Percentiles rank a stretch among this genome's conserved stretches.
Evolutionary conservation across 2,329 filamentous ascomycete genomes (phyloP).

Genomic region (Trichoderma hamatum): DNA sequence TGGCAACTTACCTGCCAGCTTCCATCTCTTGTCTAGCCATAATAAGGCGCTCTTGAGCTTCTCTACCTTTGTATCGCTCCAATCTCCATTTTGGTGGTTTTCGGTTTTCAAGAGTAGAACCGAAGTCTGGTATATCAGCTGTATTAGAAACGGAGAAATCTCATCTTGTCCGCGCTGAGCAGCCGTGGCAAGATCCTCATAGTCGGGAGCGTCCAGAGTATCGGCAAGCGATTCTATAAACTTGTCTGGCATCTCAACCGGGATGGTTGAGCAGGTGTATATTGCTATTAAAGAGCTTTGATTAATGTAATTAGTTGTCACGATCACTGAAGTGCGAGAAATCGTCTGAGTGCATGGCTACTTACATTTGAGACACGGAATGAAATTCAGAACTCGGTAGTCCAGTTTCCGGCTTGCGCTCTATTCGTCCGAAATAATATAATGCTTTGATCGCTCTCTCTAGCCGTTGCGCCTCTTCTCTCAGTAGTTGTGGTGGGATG

Average conservation of each 20-base stretch:
- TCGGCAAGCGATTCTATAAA: conserved; percentile 14
- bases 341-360: neutral
- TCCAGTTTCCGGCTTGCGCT: neutral
- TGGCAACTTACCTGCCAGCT: conserved; percentile 6
- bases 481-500: neutral
- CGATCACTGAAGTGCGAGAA: neutral
- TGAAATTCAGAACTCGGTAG: conserved; percentile 12
- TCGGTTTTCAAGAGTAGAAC: neutral
- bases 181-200: neutral
- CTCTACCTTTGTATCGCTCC: conserved; percentile 1
- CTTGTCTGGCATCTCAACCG: neutral
- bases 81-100: neutral
- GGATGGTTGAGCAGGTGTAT: neutral
- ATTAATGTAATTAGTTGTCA: neutral
- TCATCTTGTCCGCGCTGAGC: conserved; percentile 5
- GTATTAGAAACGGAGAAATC: conserved; percentile 5
- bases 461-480: conserved; percentile 8
- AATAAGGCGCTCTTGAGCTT: neutral
- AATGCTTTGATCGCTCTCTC: conserved; percentile 4
- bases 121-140: neutral
- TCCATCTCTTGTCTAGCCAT: conserved; percentile 12
- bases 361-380: neutral
- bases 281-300: conserved; percentile 11
- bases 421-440: conserved; percentile 9
- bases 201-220: neutral